Conservation (phyloP, 495 filamentous ascomycete species). For the Podospora comata region DNA sequence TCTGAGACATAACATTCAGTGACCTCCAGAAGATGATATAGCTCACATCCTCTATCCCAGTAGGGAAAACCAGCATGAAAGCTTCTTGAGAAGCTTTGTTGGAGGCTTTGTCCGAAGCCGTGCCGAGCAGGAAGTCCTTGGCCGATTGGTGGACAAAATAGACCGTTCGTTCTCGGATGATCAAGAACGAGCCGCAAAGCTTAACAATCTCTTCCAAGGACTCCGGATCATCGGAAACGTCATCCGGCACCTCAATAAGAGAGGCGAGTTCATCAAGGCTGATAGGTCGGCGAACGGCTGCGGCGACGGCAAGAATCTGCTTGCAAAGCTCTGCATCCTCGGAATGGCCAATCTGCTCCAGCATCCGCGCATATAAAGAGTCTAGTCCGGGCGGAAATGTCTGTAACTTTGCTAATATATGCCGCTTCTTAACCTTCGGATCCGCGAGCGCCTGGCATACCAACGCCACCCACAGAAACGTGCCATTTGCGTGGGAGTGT, state of each 20-base stretch:
- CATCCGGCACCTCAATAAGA: too few relatives aligned
- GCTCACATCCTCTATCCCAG: neutral
- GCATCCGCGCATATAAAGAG: too few relatives aligned
- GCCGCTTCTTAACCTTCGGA: neutral
- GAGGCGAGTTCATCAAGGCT: too few relatives aligned
- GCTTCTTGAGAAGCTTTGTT: slow-evolving; percentile 35
- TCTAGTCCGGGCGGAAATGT: slow-evolving; percentile 23
- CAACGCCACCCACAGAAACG: slow-evolving; percentile 1
- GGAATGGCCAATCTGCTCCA: too few relatives aligned
- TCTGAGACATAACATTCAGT: slow-evolving; percentile 24
- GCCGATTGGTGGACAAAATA: too few relatives aligned
- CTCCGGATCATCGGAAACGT: too few relatives aligned
- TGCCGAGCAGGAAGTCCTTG: slow-evolving; percentile 24
- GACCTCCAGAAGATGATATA: slow-evolving; percentile 30
- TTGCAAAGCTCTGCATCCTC: too few relatives aligned
- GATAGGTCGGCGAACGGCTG: too few relatives aligned
- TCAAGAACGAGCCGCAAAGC: too few relatives aligned
- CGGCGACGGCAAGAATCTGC: too few relatives aligned
- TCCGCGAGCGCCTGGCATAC: slow-evolving; percentile 24
- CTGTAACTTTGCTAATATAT: slow-evolving; percentile 15
- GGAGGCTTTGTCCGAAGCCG: slow-evolving; percentile 34
- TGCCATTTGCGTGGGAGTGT: slow-evolving; percentile 22
- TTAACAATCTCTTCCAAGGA: too few relatives aligned
- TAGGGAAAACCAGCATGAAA: neutral
- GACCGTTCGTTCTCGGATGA: too few relatives aligned